These are phyloP conservation scores for Penstemon barbatus DNA, from an alignment of 257 asterid genomes.

Conservation along the genomic window DNA sequence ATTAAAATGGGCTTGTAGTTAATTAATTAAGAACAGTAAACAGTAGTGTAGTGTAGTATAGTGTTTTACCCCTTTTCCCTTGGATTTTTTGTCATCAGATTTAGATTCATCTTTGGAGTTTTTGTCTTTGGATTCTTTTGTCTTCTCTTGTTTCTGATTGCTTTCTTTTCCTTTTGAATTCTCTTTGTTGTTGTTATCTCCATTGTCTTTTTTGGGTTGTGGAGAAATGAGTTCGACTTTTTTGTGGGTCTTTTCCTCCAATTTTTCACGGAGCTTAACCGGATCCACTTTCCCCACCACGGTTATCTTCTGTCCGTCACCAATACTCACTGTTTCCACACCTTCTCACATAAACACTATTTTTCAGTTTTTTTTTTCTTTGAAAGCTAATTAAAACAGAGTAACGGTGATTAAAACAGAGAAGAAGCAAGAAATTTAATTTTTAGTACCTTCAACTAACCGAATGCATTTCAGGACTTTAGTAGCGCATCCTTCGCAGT, in stretches of 20 bases:
- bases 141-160: constrained; percentile 34
- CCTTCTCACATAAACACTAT: constrained; percentile 26
- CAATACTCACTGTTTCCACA: constrained; percentile 52
- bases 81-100: constrained; percentile 47
- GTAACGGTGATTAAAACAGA: too few species aligned
- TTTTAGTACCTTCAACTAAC: constrained; percentile 50
- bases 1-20: neutral
- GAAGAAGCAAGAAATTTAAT: neutral
- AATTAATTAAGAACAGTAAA: too few species aligned
- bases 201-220: constrained; percentile 37
- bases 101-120: constrained; percentile 30
- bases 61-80: constrained; percentile 46
- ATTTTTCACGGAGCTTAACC: constrained; percentile 51
- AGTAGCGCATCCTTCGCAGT: constrained; percentile 81
- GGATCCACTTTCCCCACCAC: constrained; percentile 70
- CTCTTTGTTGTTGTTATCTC: constrained; percentile 41
- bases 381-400: neutral
- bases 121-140: constrained; percentile 33
- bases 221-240: constrained; percentile 65
- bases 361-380: too few species aligned
- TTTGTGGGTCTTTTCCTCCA: constrained; percentile 58
- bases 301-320: constrained; percentile 50
- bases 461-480: constrained; percentile 52
- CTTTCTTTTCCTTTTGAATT: constrained; percentile 32
- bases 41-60: neutral